Base-by-base conservation (phyloP, 169 alveolate species). In the Plasmodium chabaudi region DNA sequence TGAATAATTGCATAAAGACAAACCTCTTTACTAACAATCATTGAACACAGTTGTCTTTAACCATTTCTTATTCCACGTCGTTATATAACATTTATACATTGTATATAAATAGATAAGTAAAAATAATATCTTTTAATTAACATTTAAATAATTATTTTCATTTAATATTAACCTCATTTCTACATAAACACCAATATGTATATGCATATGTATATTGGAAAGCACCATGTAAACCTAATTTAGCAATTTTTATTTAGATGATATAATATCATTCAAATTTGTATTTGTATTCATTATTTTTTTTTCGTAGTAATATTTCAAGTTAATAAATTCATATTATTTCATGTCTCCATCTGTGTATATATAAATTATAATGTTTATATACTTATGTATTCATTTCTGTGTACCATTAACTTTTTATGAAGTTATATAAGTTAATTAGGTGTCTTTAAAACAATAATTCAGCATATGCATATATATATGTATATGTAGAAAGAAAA, bases 101-200 rank as follows among this genome's bases (percentile, higher is more conserved):
- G 89, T 67, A 49, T 53, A 39, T 19, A 5, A 21, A 68, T 67
- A 75, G 63, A 47, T 34, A 7, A 34, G 7, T 34, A 34, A 34
- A 34, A 34, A 34, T 34, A 34, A 34, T 46, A 57, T 75, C 77
- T 79, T 79, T 79, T 46, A 79, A 79, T 67, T 60, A 65, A 79
- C 42, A 39, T 47, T 55, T 79, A 25, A 79, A 79, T 79, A 15
- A 77, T 64, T 64, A 25, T 42, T 51, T 77, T 46, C 39, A 65
- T 17, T 39, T 25, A 1, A 34, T 34, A 5, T 5, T 34, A 2
- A 2, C 5, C 15, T 9, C 46, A 49, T 61, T 34, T 21, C 4
- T 17, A 44, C 21, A 44, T 67, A 67, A n/a, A 27, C 44, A 15
- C 25, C 42, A 34, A 21, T 68, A 47, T 23, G 39, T 68, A 19